These are phyloP conservation scores for Croton laevigatus DNA, from an alignment of 441 rosid species.

Conservation along the genomic window DNA sequence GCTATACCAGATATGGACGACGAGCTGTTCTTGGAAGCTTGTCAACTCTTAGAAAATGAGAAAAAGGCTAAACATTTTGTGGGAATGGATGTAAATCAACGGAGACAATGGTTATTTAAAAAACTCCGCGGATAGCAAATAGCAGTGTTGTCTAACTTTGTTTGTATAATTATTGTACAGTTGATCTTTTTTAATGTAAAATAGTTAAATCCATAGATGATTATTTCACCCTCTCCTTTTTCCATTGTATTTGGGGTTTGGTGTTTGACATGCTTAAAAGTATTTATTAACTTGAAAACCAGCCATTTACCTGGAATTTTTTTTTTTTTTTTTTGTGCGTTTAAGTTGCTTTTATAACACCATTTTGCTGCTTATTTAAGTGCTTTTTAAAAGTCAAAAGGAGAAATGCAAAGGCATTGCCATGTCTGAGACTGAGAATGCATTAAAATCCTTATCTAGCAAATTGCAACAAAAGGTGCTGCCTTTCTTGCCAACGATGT, in stretches of 20 bases:
- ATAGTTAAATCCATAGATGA: not conserved
- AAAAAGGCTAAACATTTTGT: slow-evolving; percentile 39
- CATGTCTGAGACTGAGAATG: not conserved
- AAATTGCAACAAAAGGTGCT: not conserved
- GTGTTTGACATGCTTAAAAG: too few relatives aligned
- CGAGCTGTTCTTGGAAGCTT: slow-evolving; percentile 51
- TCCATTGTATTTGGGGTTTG: not conserved
- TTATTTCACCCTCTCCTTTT: not conserved
- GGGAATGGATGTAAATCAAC: slow-evolving; percentile 37
- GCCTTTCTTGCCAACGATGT: not conserved
- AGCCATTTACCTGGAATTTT: too few relatives aligned
- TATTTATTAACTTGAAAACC: too few relatives aligned
- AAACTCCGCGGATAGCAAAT: slow-evolving; percentile 31
- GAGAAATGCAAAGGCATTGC: too few relatives aligned
- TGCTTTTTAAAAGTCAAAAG: too few relatives aligned
- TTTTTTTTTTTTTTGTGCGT: too few relatives aligned
- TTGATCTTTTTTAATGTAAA: not conserved
- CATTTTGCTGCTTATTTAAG: too few relatives aligned
- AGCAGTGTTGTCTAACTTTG: not conserved
- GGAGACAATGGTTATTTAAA: slow-evolving; percentile 43
- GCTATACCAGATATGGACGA: slow-evolving; percentile 48
- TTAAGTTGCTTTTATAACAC: too few relatives aligned
- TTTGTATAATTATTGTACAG: slow-evolving; percentile 10
- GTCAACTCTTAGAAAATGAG: slow-evolving; percentile 48
- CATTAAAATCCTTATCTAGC: not conserved